A percentile compares a stretch with the other conserved stretches of the same genome.
Conservation (phyloP, 257 asterid species). For the Penstemon barbatus region DNA sequence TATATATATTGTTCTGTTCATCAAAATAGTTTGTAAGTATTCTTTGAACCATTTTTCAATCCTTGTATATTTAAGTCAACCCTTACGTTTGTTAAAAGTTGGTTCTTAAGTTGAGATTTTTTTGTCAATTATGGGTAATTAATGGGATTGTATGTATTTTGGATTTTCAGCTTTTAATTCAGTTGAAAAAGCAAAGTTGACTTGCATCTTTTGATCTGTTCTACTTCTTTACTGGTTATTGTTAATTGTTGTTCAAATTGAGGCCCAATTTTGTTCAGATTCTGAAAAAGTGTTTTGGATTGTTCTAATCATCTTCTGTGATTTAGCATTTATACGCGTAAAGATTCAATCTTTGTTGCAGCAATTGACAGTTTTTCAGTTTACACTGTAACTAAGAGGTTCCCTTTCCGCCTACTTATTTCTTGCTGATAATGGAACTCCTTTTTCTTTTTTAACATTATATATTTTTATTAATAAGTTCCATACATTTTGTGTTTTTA, state of each 20-base stretch:
- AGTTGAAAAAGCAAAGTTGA: slow-evolving; percentile 13
- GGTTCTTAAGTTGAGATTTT: background rate
- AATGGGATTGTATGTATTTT: background rate
- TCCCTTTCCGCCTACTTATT: background rate
- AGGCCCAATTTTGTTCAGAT: background rate
- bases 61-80: background rate
- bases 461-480: too few species aligned
- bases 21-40: slow-evolving; percentile 17
- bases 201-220: slow-evolving; percentile 13
- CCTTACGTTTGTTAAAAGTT: background rate
- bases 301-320: background rate
- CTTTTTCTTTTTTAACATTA: background rate
- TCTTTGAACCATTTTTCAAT: background rate
- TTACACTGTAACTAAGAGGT: background rate
- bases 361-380: background rate
- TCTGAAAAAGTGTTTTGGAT: slow-evolving; percentile 3
- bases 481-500: too few species aligned
- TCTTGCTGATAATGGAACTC: background rate
- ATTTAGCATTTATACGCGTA: background rate
- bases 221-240: background rate
- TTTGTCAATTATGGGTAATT: background rate
- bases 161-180: slow-evolving; percentile 12
- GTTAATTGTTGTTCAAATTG: slow-evolving; percentile 7
- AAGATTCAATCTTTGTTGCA: background rate
- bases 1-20: background rate